Conservation (phyloP, 139 green algal species). For the Prasinococcaceae sp. region DNA sequence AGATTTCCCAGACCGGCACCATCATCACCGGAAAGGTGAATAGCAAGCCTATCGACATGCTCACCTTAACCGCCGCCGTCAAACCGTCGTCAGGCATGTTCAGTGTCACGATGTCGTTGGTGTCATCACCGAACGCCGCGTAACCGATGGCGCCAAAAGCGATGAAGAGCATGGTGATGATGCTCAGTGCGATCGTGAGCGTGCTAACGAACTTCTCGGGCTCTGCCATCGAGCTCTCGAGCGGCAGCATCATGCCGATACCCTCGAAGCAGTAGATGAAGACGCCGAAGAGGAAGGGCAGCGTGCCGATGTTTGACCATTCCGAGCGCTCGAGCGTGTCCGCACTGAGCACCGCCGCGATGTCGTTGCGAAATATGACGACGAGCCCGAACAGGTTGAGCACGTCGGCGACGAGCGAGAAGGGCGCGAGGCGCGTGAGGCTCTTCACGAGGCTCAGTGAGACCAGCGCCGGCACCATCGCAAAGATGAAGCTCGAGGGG, state of each 20-base stretch:
- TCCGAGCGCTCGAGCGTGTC: not conserved
- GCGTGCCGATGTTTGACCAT: not conserved
- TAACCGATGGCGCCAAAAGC: conserved; percentile 29
- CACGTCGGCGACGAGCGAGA: conserved; percentile 32
- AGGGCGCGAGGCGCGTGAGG: conserved; percentile 31
- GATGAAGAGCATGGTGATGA: conserved; percentile 31
- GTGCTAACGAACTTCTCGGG: conserved; percentile 20
- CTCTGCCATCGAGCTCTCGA: conserved; percentile 36
- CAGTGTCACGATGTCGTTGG: conserved; percentile 42
- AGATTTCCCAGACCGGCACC: conserved; percentile 18
- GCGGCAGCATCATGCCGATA: conserved; percentile 38
- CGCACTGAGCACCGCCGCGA: not conserved
- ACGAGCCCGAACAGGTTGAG: conserved; percentile 30
- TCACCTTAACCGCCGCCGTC: conserved; percentile 28
- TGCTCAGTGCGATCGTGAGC: conserved; percentile 14
- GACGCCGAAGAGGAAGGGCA: conserved; percentile 41
- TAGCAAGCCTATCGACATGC: conserved; percentile 33
- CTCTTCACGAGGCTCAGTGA: conserved; percentile 6
- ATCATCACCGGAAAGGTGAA: conserved; percentile 49
- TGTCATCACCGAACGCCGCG: conserved; percentile 19
- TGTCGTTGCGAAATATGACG: conserved; percentile 26
- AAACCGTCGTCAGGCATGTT: conserved; percentile 31
- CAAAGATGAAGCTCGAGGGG: not conserved
- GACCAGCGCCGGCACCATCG: not conserved
- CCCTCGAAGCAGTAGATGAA: conserved; percentile 45